phyloP scores from a whole-genome alignment of 2,329 filamentous ascomycete genomes.

The Aspergillus clavatus region DNA sequence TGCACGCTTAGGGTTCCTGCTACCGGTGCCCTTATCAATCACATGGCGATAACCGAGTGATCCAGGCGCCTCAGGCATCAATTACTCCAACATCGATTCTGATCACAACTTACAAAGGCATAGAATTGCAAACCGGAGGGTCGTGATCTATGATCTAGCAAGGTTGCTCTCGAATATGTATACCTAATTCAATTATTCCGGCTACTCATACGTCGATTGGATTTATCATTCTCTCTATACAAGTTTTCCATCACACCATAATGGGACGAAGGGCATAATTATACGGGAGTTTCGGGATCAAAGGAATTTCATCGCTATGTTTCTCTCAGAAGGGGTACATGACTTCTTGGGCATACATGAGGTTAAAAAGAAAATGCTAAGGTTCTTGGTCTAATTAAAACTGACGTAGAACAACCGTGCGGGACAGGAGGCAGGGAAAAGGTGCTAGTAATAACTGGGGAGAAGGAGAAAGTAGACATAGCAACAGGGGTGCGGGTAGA shows the following conservation, averaged over 20 bases:
- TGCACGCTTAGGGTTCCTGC: conserved; percentile 29
- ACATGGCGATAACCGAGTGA: conserved; percentile 17
- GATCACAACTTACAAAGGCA: too few relatives aligned
- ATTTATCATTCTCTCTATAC: conserved; percentile 23
- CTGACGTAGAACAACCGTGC: conserved; percentile 15
- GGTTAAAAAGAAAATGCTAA: conserved; percentile 24
- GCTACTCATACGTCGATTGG: conserved; percentile 3
- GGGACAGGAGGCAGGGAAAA: conserved; percentile 4
- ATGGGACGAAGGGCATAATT: conserved; percentile 17
- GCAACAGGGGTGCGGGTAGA: not conserved
- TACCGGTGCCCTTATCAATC: conserved; percentile 25
- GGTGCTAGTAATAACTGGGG: conserved; percentile 12
- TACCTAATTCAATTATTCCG: conserved; percentile 4
- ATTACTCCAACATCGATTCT: too few relatives aligned
- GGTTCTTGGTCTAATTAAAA: conserved; percentile 38
- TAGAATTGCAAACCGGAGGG: too few relatives aligned
- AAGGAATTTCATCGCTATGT: conserved; percentile 29
- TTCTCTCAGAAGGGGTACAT: conserved; percentile 36
- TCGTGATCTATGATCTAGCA: too few relatives aligned
- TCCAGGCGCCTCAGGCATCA: conserved; percentile 13
- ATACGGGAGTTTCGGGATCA: conserved; percentile 15
- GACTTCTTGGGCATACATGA: conserved; percentile 40
- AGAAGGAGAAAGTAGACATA: conserved; percentile 12
- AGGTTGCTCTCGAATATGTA: too few relatives aligned
- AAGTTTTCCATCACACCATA: conserved; percentile 22